phyloP scores from a whole-genome alignment of 495 filamentous ascomycete species.

The Xylaria grammica region DNA sequence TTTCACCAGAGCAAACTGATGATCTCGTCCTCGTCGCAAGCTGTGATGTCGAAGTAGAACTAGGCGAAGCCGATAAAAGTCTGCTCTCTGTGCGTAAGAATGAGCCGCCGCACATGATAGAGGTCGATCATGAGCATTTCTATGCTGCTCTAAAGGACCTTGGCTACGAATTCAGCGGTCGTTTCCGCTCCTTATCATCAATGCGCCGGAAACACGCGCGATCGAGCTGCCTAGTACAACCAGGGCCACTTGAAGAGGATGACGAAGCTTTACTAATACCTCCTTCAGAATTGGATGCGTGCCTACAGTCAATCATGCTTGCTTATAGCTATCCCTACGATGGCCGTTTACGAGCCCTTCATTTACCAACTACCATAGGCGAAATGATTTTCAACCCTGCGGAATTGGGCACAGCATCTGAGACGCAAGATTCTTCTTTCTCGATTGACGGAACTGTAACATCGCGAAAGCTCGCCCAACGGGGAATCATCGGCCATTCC shows the following conservation, averaged over 20 bases:
- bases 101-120: conserved; percentile 21
- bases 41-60: conserved; percentile 5
- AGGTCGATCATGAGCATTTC: conserved; percentile 29
- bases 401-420: not conserved
- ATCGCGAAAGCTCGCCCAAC: not conserved
- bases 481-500: conserved; percentile 32
- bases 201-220: not conserved
- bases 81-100: conserved; percentile 4
- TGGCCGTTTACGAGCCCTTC: conserved; percentile 32
- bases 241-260: not conserved
- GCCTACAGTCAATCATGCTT: conserved; percentile 49
- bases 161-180: conserved; percentile 31
- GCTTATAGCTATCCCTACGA: conserved; percentile 46
- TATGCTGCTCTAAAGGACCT: conserved; percentile 29
- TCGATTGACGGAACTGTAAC: conserved; percentile 2
- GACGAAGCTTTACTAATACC: conserved; percentile 33
- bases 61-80: not conserved
- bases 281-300: conserved; percentile 47
- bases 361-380: conserved; percentile 39
- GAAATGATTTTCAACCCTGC: conserved; percentile 34
- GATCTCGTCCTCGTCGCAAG: conserved; percentile 8
- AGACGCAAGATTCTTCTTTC: not conserved
- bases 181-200: conserved; percentile 20
- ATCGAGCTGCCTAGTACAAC: conserved; percentile 1
- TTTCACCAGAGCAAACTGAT: not conserved